phyloP scores from a whole-genome alignment of 2,329 filamentous ascomycete species.

The Aspergillus sp. region DNA sequence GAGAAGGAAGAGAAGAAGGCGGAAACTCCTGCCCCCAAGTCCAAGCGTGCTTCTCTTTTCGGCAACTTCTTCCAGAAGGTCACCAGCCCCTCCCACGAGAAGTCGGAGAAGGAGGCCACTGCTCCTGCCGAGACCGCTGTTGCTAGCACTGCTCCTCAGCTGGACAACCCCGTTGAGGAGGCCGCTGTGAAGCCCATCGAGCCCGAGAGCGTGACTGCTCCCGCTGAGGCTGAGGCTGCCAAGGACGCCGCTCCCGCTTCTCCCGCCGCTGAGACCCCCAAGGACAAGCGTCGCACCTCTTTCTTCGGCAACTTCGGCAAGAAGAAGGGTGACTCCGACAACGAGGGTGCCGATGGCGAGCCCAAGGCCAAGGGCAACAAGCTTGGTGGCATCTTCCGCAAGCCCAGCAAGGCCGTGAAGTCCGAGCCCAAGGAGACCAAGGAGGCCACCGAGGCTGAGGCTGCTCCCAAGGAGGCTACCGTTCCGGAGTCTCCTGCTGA shows the following conservation, averaged over 20 bases:
- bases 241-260: conserved; percentile 35
- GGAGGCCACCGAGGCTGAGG: conserved; percentile 33
- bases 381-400: conserved; percentile 52
- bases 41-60: conserved; percentile 85
- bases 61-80: conserved; percentile 74
- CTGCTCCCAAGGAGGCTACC: conserved; percentile 30
- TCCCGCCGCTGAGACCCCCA: conserved; percentile 37
- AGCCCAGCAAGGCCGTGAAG: conserved; percentile 52
- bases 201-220: conserved; percentile 49
- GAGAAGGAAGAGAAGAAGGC: conserved; percentile 38
- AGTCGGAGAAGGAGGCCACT: conserved; percentile 52
- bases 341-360: conserved; percentile 50
- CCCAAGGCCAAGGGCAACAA: conserved; percentile 47
- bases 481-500: conserved; percentile 27
- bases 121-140: conserved; percentile 51
- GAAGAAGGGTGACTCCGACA: conserved; percentile 54
- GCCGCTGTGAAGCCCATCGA: conserved; percentile 42
- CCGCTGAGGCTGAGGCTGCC: conserved; percentile 40
- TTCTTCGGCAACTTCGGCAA: conserved; percentile 57
- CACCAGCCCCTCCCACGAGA: conserved; percentile 48
- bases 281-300: conserved; percentile 55
- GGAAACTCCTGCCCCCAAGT: conserved; percentile 53
- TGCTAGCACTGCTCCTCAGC: conserved; percentile 52
- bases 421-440: conserved; percentile 40
- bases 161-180: conserved; percentile 48